Conservation (phyloP, 2,329 filamentous ascomycete genomes). For the Scedosporium minutisporum region DNA sequence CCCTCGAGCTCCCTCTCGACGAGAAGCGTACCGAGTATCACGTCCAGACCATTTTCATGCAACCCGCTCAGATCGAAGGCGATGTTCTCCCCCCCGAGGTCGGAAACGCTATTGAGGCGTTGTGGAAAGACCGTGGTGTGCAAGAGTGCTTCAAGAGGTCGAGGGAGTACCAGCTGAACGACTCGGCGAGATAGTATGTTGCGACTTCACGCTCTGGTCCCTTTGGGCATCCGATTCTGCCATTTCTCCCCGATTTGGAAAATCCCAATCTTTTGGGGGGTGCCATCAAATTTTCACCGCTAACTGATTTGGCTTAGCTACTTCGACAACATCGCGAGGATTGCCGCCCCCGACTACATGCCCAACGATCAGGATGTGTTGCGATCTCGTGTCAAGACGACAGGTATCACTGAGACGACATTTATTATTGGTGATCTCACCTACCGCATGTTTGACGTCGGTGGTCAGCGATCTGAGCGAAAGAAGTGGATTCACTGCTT, state of each 20-base stretch:
- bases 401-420: conserved; percentile 91
- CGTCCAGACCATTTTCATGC: conserved; percentile 98
- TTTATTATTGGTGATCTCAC: conserved; percentile 93
- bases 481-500: conserved; percentile 99
- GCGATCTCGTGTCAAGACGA: conserved; percentile 93
- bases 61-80: conserved; percentile 91
- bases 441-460: conserved; percentile 96
- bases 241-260: not conserved
- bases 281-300: conserved; percentile 9
- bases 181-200: conserved; percentile 88
- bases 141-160: conserved; percentile 94
- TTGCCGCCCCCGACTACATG: conserved; percentile 84
- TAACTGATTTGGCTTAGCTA: conserved; percentile 52
- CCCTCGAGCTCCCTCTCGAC: conserved; percentile 69
- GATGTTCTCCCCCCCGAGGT: conserved; percentile 92
- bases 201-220: not conserved
- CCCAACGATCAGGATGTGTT: conserved; percentile 93
- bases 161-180: conserved; percentile 91
- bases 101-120: conserved; percentile 79
- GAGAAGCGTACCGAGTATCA: conserved; percentile 93
- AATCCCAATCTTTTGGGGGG: not conserved
- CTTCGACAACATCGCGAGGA: conserved; percentile 90
- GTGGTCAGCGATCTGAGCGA: conserved; percentile 87
- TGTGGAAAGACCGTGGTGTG: conserved; percentile 89
- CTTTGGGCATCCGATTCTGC: not conserved